These are phyloP conservation scores for Marchantia polymorpha DNA, from an alignment of 225 moss, liverwort and hornwort genomes.

Conservation along the genomic window DNA sequence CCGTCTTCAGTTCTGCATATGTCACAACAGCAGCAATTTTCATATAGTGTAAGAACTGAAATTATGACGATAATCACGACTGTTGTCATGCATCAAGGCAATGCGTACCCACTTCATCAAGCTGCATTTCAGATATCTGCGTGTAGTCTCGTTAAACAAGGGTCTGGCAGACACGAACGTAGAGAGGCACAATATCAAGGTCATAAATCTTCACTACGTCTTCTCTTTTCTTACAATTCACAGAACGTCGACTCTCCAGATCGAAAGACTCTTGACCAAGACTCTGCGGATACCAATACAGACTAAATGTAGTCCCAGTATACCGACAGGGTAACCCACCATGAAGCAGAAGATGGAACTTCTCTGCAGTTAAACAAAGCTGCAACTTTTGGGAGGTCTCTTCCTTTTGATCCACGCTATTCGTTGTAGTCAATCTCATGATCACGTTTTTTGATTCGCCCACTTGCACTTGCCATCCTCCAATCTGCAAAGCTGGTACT, in stretches of 20 bases:
- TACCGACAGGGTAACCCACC: constrained; percentile 35
- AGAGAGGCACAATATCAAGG: not conserved
- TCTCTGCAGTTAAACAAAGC: constrained; percentile 69
- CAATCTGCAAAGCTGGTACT: constrained; percentile 67
- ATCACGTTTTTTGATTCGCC: constrained; percentile 65
- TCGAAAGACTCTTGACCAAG: not conserved
- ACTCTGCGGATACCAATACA: not conserved
- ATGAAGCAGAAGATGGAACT: constrained; percentile 73
- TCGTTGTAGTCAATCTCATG: constrained; percentile 54
- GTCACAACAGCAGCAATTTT: not conserved
- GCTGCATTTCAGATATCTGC: not conserved
- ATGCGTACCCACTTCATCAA: not conserved
- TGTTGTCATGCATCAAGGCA: not conserved
- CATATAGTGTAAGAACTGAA: not conserved
- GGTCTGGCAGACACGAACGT: not conserved
- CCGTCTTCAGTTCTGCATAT: constrained; percentile 71
- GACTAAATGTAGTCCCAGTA: not conserved
- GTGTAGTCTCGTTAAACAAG: not conserved
- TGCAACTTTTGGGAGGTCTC: constrained; percentile 47
- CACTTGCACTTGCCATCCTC: constrained; percentile 79
- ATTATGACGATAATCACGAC: not conserved
- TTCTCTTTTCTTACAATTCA: not conserved
- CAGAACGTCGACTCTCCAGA: not conserved
- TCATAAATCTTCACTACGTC: not conserved
- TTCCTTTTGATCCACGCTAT: constrained; percentile 13